Evolutionary conservation across 805 yeast species (phyloP).

Genomic region (Metschnikowia vanudenii): DNA sequence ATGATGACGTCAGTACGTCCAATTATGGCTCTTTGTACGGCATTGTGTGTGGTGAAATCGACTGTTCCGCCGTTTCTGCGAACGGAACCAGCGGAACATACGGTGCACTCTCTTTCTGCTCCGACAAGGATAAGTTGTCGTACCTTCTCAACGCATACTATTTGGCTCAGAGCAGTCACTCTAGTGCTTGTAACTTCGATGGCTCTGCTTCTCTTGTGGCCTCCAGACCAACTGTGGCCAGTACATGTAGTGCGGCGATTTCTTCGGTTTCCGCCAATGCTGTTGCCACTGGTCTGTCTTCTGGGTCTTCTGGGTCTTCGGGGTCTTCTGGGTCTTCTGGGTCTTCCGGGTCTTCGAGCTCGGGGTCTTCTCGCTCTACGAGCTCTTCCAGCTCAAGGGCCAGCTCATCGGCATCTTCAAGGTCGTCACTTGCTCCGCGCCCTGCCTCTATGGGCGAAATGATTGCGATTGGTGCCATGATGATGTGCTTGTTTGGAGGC

Average conservation of each 20-base stretch:
- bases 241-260: constrained; percentile 30
- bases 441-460: constrained; percentile 32
- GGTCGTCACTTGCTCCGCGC: constrained; percentile 22
- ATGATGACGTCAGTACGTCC: constrained; percentile 48
- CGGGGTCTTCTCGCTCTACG: constrained; percentile 21
- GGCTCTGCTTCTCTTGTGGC: constrained; percentile 54
- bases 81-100: constrained; percentile 66
- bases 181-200: constrained; percentile 20
- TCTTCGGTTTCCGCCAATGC: constrained; percentile 21
- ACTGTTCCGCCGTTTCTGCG: constrained; percentile 60
- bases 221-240: constrained; percentile 26
- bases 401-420: constrained; percentile 21
- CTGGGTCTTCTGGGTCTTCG: no score
- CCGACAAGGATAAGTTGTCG: constrained; percentile 60
- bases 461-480: constrained; percentile 32
- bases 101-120: constrained; percentile 74
- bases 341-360: constrained; percentile 21
- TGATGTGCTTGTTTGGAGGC: constrained; percentile 46
- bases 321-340: no score
- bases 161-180: constrained; percentile 16
- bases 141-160: constrained; percentile 66
- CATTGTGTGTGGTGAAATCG: constrained; percentile 54
- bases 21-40: constrained; percentile 62
- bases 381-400: constrained; percentile 21
- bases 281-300: constrained; percentile 14